Evolutionary conservation across 495 filamentous ascomycete species (phyloP), one percentile per base, ranked within the genome.

Genomic region (Penicillium lividum): DNA sequence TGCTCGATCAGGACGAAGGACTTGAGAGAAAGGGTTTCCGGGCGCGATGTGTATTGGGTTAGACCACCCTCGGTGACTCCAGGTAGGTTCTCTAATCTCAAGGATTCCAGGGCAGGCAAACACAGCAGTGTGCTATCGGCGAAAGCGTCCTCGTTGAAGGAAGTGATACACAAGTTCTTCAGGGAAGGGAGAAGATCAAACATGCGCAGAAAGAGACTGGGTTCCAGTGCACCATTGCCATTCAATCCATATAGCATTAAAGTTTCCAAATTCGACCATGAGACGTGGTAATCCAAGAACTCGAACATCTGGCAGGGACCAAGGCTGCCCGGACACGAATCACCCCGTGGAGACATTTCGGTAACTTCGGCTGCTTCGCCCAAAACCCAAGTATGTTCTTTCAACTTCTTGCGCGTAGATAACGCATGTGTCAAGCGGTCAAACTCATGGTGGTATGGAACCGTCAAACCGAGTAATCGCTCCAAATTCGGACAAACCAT

Each of bases 401-500:
- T 90, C 44, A 96, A 65, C 22, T 84, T 84, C 52, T 74, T 81
- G 31, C 91, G 77, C 2, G 90, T 92, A 2, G 91, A 91, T 44
- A 97, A 71, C 1, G 92, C 90, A 65, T 93, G 84, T 18, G 88
- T 87, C 8, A 92, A 68, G 40, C 89, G 86, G 64, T 89, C 86
- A 60, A 89, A 92, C 44, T 84, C 79, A 66, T 91, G 87, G 49
- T 84, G 79, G 65, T 91, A 92, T 7, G 82, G 76, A 7, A 87
- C 81, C 64, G 89, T 84, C 60, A 87, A 84, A 3, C 92, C 91
- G 34, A 86, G 70, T 16, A 96, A 73, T 43, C 82, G 78, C 66
- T 96, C 90, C 40, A 97, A 73, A 66, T 94, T 93, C 9, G 90
- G 90, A 67, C 92, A 96, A 5, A 87, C 84, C 87, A 92, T 92